These are phyloP conservation scores for Phytophthora pseudosyringae DNA, from an alignment of 352 stramenopile genomes.

Conservation along the genomic window DNA sequence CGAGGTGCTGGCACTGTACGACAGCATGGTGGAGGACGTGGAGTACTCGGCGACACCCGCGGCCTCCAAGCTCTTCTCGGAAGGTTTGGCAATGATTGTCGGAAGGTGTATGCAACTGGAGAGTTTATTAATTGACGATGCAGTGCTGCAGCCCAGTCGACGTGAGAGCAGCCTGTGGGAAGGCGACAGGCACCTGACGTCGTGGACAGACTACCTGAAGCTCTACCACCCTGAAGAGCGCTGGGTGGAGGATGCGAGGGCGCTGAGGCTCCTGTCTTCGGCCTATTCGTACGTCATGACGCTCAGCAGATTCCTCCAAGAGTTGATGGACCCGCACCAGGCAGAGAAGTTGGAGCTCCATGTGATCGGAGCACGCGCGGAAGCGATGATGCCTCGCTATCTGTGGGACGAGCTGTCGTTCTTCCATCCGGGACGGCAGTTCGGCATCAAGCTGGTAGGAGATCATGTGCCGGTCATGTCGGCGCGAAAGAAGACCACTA, in stretches of 20 bases:
- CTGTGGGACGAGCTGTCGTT: conserved; percentile 69
- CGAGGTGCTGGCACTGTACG: conserved; percentile 48
- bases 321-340: conserved; percentile 21
- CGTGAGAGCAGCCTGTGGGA: conserved; percentile 25
- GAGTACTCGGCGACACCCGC: conserved; percentile 43
- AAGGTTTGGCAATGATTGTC: conserved; percentile 37
- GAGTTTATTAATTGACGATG: conserved; percentile 1
- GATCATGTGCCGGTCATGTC: conserved; percentile 64
- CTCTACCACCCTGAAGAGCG: conserved; percentile 39
- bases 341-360: conserved; percentile 40
- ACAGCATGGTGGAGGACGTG: conserved; percentile 50
- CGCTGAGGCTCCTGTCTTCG: conserved; percentile 62
- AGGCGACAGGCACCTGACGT: conserved; percentile 19
- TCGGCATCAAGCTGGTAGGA: conserved; percentile 67
- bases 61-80: conserved; percentile 50
- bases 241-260: conserved; percentile 43
- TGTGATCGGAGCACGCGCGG: conserved; percentile 70
- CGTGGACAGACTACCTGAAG: conserved; percentile 57
- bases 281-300: conserved; percentile 79
- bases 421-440: conserved; percentile 38
- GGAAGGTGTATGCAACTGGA: conserved; percentile 8
- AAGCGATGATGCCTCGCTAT: conserved; percentile 77
- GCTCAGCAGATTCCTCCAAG: conserved; percentile 50
- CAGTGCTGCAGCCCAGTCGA: conserved; percentile 42
- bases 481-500: conserved; percentile 26